Conservation (phyloP, 2,329 filamentous ascomycete genomes). For the Aspergillus texensis region DNA sequence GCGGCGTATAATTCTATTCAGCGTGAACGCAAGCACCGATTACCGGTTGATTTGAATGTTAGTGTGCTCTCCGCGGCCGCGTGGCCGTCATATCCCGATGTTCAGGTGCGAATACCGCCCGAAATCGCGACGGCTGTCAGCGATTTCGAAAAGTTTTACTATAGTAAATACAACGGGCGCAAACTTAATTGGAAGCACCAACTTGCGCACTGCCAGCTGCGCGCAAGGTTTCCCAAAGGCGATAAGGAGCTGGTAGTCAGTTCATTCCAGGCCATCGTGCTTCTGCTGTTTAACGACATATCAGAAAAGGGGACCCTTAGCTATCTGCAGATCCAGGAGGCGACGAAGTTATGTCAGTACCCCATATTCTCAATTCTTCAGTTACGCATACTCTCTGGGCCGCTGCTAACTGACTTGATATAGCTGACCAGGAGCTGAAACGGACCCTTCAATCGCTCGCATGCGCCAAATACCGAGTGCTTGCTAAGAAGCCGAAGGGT, state of each 20-base stretch:
- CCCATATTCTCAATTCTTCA: neutral
- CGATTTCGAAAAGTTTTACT: constrained; percentile 84
- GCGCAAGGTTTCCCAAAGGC: constrained; percentile 76
- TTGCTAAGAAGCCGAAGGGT: constrained; percentile 82
- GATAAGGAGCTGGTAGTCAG: constrained; percentile 88
- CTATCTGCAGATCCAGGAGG: constrained; percentile 74
- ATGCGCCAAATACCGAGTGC: constrained; percentile 82
- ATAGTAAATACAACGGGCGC: constrained; percentile 83
- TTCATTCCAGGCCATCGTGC: constrained; percentile 86
- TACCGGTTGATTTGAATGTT: constrained; percentile 73
- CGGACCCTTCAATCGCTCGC: constrained; percentile 94
- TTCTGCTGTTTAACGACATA: constrained; percentile 84
- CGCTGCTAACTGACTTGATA: constrained; percentile 30
- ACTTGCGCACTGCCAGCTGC: constrained; percentile 86
- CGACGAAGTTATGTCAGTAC: constrained; percentile 69
- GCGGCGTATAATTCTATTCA: constrained; percentile 75
- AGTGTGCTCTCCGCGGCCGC: constrained; percentile 88
- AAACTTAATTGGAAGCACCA: constrained; percentile 90
- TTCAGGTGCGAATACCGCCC: constrained; percentile 71
- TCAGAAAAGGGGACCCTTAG: constrained; percentile 64
- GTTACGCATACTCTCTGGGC: neutral
- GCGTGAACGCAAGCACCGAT: constrained; percentile 60
- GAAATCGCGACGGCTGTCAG: constrained; percentile 76
- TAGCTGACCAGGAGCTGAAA: constrained; percentile 74
- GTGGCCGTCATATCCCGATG: constrained; percentile 89